Percentiles rank a stretch among this genome's conserved stretches.
Conservation (phyloP, 2,329 filamentous ascomycete species). For the Magnaporthiopsis rhizophila region DNA sequence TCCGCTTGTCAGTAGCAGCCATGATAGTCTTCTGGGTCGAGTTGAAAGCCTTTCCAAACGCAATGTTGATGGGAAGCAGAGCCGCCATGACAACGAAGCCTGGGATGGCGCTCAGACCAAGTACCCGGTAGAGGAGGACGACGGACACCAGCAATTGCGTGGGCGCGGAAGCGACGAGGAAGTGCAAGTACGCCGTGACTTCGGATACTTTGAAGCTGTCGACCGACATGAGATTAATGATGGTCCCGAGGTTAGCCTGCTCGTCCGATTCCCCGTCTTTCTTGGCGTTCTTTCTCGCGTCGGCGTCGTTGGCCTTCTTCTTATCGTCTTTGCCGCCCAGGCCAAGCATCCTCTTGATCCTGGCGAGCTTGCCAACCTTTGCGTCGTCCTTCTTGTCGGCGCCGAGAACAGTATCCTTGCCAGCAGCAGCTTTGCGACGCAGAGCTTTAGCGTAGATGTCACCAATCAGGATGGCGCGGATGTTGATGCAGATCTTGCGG, state of each 20-base stretch:
- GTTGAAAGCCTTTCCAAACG: slow-evolving; percentile 78
- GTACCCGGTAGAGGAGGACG: slow-evolving; percentile 75
- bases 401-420: slow-evolving; percentile 65
- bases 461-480: slow-evolving; percentile 91
- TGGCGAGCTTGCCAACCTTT: slow-evolving; percentile 33
- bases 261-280: slow-evolving; percentile 42
- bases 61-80: slow-evolving; percentile 83
- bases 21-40: slow-evolving; percentile 85
- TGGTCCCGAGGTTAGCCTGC: slow-evolving; percentile 91
- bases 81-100: slow-evolving; percentile 86
- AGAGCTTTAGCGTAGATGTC: slow-evolving; percentile 97
- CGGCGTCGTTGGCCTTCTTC: slow-evolving; percentile 29
- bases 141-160: slow-evolving; percentile 80
- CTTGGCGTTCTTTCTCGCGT: slow-evolving; percentile 25
- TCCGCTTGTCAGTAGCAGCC: slow-evolving; percentile 87
- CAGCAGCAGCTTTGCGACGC: slow-evolving; percentile 77
- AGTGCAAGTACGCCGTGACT: slow-evolving; percentile 90
- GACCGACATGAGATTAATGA: slow-evolving; percentile 99
- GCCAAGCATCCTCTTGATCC: slow-evolving; percentile 49
- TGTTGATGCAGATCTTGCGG: slow-evolving; percentile 84
- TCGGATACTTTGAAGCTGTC: slow-evolving; percentile 99
- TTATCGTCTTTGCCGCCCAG: slow-evolving; percentile 50
- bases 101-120: slow-evolving; percentile 88
- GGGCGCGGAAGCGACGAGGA: slow-evolving; percentile 85
- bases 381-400: slow-evolving; percentile 39